Conservation (phyloP, 2,329 filamentous ascomycete genomes). For the Aspergillus nomiae region DNA sequence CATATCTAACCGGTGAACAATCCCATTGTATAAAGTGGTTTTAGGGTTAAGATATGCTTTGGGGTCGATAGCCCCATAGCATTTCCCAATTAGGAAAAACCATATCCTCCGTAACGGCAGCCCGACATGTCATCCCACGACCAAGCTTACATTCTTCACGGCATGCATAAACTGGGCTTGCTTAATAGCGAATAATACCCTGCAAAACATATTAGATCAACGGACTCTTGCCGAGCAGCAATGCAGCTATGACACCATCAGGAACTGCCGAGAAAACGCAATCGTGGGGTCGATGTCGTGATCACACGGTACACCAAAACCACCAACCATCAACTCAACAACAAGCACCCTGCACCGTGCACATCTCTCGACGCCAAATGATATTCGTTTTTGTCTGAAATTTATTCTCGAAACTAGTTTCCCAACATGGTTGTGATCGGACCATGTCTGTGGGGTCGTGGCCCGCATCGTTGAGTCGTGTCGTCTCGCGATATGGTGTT, state of each 20-base stretch:
- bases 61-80: background rate
- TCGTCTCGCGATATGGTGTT: background rate
- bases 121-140: background rate
- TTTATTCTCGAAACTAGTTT: background rate
- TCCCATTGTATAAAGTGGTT: background rate
- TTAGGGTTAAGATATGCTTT: background rate
- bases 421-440: background rate
- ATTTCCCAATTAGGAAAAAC: background rate
- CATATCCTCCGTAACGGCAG: background rate
- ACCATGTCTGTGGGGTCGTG: conserved; percentile 1
- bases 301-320: conserved; percentile 5
- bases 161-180: background rate
- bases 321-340: background rate
- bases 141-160: background rate
- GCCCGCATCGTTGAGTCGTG: background rate
- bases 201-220: background rate
- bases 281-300: conserved; percentile 16
- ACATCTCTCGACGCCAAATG: background rate
- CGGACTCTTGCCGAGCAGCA: background rate
- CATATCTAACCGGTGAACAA: background rate
- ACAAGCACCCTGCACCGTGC: background rate
- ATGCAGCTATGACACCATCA: background rate
- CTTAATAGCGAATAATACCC: background rate
- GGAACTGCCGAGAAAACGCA: conserved; percentile 8
- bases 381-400: background rate